These are phyloP conservation scores for Solanum aculeatissimum DNA, from an alignment of 305 asterid species.

Conservation along the genomic window DNA sequence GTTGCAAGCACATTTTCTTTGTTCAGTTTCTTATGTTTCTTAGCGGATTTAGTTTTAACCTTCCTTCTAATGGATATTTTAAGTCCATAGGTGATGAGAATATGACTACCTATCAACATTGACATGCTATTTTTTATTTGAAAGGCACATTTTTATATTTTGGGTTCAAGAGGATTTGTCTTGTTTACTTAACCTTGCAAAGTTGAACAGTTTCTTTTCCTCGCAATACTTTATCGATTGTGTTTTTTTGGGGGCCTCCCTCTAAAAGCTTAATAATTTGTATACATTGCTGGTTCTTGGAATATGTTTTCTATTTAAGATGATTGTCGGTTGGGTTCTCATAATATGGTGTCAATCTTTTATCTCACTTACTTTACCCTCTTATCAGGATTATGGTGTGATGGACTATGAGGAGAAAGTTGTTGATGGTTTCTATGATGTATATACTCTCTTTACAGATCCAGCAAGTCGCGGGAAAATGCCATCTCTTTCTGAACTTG, in stretches of 20 bases:
- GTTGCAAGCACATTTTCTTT: background rate
- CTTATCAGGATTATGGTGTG: slow-evolving; percentile 63
- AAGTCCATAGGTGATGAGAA: background rate
- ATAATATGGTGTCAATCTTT: background rate
- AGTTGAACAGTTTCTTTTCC: background rate
- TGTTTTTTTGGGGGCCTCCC: background rate
- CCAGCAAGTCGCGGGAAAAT: slow-evolving; percentile 61
- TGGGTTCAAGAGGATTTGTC: background rate
- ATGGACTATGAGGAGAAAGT: slow-evolving; percentile 90
- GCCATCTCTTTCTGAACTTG: slow-evolving; percentile 94
- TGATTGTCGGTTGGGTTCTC: background rate
- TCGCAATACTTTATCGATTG: background rate
- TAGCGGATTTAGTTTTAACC: background rate
- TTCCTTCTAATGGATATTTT: background rate
- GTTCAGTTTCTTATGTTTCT: background rate
- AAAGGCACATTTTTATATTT: background rate
- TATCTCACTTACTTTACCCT: background rate
- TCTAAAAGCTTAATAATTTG: background rate
- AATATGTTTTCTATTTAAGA: background rate
- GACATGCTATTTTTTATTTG: background rate
- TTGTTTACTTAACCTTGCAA: background rate
- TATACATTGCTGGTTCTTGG: background rate
- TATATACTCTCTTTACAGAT: slow-evolving; percentile 61
- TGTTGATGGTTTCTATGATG: slow-evolving; percentile 96
- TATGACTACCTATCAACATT: background rate